Base-by-base conservation (phyloP, 2,329 filamentous ascomycete genomes). In the Aspergillus sp. region DNA sequence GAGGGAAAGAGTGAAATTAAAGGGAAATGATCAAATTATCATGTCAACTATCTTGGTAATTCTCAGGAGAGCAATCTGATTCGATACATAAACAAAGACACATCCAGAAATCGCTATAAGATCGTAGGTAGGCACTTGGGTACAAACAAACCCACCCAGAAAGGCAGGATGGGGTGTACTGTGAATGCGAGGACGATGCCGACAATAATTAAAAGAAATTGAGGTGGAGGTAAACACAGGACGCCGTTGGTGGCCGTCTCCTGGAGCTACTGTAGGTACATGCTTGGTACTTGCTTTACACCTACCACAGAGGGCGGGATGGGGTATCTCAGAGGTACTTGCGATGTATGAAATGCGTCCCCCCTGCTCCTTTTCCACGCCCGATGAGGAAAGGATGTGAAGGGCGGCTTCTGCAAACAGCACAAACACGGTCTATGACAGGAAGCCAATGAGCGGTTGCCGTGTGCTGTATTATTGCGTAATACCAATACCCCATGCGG, bases 321-420 rank as follows among this genome's bases (percentile, higher is more conserved):
- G 35, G 35, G 35, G 35, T 38, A 43, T 41, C 41, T 3, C 40
- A 30, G 49, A 49, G 51, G 35, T 38, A 13, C 11, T 20, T 17
- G 40, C 40, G 40, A 13, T 42, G 40, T 42, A 13, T 38, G 35
- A 17, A 9, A 17, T 38, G 16, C 42, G 49, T 42, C 48, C 57
- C 56, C 59, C 59, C 54, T 58, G 56, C 59, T 61, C 59, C 59
- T 61, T 61, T 61, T 60, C 40, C 32, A 36, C 19, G 36, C 43
- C 41, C 33, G 17, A 24, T 24, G 17, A 33, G 52, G 53, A 17
- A 33, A 52, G 16, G 8, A 38, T 38, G 30, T 55, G 17, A 30
- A 30, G 3, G 26, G 9, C 26, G 3, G 6, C 8, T 30, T 19
- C 50, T 60, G 58, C 58, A 62, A 62, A 62, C 56, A 58, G 45